Evolutionary conservation across 1,284 basidiomycete species (phyloP), one percentile per base, ranked within the genome.

Genomic region (Polyporus tsugae): DNA sequence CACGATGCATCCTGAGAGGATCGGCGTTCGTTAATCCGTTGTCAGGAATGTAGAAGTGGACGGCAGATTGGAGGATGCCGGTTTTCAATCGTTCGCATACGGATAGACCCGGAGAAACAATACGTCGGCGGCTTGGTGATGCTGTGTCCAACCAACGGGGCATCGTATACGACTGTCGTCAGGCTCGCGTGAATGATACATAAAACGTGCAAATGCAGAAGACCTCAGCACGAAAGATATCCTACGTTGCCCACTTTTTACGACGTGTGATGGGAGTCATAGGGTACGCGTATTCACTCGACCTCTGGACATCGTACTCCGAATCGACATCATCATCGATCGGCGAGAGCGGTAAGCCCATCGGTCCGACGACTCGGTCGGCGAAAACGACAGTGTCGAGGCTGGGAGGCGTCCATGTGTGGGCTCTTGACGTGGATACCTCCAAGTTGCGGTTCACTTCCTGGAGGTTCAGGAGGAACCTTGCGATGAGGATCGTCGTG

Each of bases 401-500:
- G 10, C 19, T 38, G 19, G 35, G 10, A 2, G n/a, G 13, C 11
- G 38, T 25, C 38, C 36, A 60, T 5, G 19, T n/a, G 19, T 38
- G n/a, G 35, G 36, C 58, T 25, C 36, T 7, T 25, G 35, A 13
- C 22, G n/a, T 25, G 58, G 38, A 15, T 4, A 15, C 22, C 10
- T 60, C 58, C 10, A 39, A 19, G n/a, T 39, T n/a, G 38, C 38
- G 58, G 36, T 39, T 39, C 10, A 60, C 58, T 1, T 38, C 58
- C 17, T 60, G 58, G 5, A 60, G 58, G 38, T 60, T 41, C 11
- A 60, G 22, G 38, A 60, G 38, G n/a, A 60, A 60, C 10, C 58
- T 10, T 22, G 58, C 42, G 13, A 60, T 38, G 38, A 60, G 58
- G 36, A 60, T 60, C 38, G 58, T 10, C 5, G 58, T 60, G 38